Evolutionary conservation across 352 stramenopile genomes (phyloP).

Genomic region (Phytopythium helicoides): DNA sequence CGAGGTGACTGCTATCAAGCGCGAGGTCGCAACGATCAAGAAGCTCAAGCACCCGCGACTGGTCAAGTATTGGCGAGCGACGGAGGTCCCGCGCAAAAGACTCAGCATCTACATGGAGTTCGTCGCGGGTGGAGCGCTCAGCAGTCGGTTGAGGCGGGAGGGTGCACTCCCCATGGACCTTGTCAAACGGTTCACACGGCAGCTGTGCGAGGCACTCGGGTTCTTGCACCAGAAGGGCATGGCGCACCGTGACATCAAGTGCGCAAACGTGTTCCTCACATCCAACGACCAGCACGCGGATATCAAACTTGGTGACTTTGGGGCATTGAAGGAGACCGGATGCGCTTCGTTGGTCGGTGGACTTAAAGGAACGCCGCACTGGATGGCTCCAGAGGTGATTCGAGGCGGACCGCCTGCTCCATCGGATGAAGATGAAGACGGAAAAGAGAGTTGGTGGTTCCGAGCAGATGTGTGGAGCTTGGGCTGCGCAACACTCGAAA

Average conservation of each 20-base stretch:
- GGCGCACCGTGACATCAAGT: conserved; percentile 88
- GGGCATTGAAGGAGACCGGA: conserved; percentile 70
- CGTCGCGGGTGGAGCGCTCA: conserved; percentile 78
- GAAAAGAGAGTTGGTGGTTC: conserved; percentile 63
- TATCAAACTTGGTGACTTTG: conserved; percentile 82
- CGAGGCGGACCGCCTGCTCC: conserved; percentile 31
- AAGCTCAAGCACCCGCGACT: conserved; percentile 49
- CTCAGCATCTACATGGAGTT: conserved; percentile 89
- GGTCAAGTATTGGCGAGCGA: conserved; percentile 64
- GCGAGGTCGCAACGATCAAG: conserved; percentile 71
- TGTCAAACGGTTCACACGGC: conserved; percentile 64
- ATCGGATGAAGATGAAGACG: conserved; percentile 9
- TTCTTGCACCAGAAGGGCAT: conserved; percentile 89
- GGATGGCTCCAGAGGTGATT: conserved; percentile 93
- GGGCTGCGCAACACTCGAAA: conserved; percentile 91
- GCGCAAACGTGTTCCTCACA: conserved; percentile 77
- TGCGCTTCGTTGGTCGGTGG: conserved; percentile 66
- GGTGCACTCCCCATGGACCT: conserved; percentile 41
- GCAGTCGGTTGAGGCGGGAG: conserved; percentile 43
- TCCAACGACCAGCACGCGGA: conserved; percentile 8
- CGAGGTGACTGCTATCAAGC: conserved; percentile 59
- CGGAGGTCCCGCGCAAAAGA: conserved; percentile 51
- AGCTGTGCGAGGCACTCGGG: conserved; percentile 79
- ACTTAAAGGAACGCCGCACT: conserved; percentile 88
- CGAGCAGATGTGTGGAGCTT: conserved; percentile 93